Base-by-base conservation (phyloP, 2,329 filamentous ascomycete genomes). In the Cladophialophora carrionii region DNA sequence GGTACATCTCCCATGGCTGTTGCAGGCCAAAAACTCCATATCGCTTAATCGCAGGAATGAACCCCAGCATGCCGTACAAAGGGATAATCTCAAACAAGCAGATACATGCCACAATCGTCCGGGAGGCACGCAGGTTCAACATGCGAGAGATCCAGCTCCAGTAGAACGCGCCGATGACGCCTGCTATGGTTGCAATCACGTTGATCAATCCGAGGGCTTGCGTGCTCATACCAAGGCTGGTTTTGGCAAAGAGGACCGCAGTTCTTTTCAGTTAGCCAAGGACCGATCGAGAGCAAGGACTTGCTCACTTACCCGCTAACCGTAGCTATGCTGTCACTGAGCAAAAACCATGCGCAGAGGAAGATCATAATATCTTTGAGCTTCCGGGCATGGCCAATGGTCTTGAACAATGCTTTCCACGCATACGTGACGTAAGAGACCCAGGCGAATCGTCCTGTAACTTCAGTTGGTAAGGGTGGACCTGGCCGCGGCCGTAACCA, bases 1-100 rank as follows among this genome's bases (percentile, higher is more conserved):
- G 91, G 72, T 95, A 98, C 91, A 99, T 97, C 73, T 99, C 95
- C 91, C 92, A 96, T 2, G 91, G 89, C 74, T 95, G 88, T 76
- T 96, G 92, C n/a, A 99, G 83, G 1, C 95, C 95, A 48, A 92
- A 79, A 4, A 91, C 87, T 0, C 92, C 93, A 77, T 90, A 86
- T 7, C 82, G 80, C 71, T 87, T 85, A 54, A 99, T 84, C 6
- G 91, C 87, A 0, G 93, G 92, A 17, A 98, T 83, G 74, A 95
- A 97, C 0, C 93, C 93, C 20, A 96, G 79, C 12, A 99, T 82
- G 0, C 93, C 94, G 73, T 99, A 99, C 0, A 98, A 74, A 0
- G 95, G 95, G 57, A 99, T 96, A 32, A 96, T 78, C 76, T 97
- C 93, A 73, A 99, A 96, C 5, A 99, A 80, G 12, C 84, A 85